Base-by-base conservation (phyloP, 2,329 filamentous ascomycete genomes). In the Apiospora saccharicola region DNA sequence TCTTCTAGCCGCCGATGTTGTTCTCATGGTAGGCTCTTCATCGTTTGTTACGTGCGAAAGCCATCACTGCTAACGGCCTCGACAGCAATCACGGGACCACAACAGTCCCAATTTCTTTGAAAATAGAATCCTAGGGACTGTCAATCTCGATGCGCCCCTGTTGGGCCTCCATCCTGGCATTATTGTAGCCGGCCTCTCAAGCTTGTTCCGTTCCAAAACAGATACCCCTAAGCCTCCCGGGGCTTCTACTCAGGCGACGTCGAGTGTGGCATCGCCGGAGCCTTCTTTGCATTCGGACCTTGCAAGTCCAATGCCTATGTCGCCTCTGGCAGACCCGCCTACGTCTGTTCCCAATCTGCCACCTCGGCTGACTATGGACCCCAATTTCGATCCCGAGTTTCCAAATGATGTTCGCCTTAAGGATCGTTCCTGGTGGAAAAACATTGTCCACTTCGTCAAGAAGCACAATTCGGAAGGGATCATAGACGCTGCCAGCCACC, bases 101-200 rank as follows among this genome's bases (percentile, higher is more conserved):
- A 61, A 75, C 24, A 61, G 70, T 5, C 57, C 69, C 80, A 72
- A 84, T 84, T 79, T 78, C 14, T 90, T 93, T 75, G 91, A 90
- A 74, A 94, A 97, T 83, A 89, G 90, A 13, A 93, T 98, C 53
- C 82, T 98, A 43, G 95, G 95, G 0, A 91, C 91, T 5, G 86
- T 98, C 71, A 93, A 93, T 71, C 92, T 97, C 68, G 95, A 98
- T 81, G 93, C 93, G 0, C 95, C 95, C 0, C 94, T 97, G 72
- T 85, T 98, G 7, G 95, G 95, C 4, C 92, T 98, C 79, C 94
- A 98, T 81, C 95, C 94, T 1, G 93, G 95, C 7, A 93, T 98
- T 57, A 89, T 98, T 57, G 89, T 91, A n/a, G 93, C 93, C 49
- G 94, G 95, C 1, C 88, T 97, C 71, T 89, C 91, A 2, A 96